Evolutionary conservation across 2,329 filamentous ascomycete species (phyloP), one percentile per base, ranked within the genome.

Genomic region (Stachybotrys chartarum): DNA sequence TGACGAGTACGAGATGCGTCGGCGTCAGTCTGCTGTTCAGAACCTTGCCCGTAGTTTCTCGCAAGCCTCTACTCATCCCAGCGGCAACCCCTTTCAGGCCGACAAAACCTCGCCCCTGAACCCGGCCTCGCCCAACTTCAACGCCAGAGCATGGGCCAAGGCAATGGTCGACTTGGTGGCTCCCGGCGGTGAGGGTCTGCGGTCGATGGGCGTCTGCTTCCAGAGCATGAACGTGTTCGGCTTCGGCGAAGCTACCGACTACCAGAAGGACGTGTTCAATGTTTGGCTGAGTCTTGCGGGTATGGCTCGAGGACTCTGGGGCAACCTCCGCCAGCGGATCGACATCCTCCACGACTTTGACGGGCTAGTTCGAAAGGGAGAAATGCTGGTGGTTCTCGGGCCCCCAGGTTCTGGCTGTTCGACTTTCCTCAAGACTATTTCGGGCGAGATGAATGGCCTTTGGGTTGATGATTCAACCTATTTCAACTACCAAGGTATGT

Each of bases 361-460:
- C 58, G 86, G 86, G 4, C 62, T 88, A 0, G 81, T 89, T 0
- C 75, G 81, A 61, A 80, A 79, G 54, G 87, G 86, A 17, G 86
- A 90, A 73, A 87, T 90, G 83, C 68, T 89, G 18, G 82, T 90
- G 5, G 86, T 89, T 1, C 75, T 90, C 11, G 86, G 86, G 3
- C 85, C 85, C 51, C 86, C 86, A 10, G 81, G 81, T 16, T 77
- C 79, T 7, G 87, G 87, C 49, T 95, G 90, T 67, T 89, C 87
- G 12, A 94, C 90, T 1, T 85, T 93, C 61, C 75, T 94, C 54
- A 93, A 93, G 73, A 88, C 88, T 0, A 82, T 94, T 58, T 82
- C 88, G 2, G 89, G 90, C 54, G 88, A 93, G 71, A 90, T 86
- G 1, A 85, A 89, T 60, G 90, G 90, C 35, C 85, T 93, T 57